Base-by-base conservation (phyloP, 2,329 filamentous ascomycete species). In the Colletotrichum neosansevieriae region DNA sequence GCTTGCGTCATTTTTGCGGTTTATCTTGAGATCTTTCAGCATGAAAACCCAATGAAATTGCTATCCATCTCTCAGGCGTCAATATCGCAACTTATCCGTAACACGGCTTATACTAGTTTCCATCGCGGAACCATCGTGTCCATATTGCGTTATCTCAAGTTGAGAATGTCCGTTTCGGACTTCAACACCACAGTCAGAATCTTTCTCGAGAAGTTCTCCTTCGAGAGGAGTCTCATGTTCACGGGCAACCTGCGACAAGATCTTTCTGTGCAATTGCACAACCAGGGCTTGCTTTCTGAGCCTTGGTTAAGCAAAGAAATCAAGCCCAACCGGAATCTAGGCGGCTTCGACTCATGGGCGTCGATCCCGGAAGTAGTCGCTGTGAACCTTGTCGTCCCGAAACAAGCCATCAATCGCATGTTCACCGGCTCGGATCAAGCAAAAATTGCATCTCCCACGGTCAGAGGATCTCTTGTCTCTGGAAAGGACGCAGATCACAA, bases 1-100 rank as follows among this genome's bases (percentile, higher is more conserved):
- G 79, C 79, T 2, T 70, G 70, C 3, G 69, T 82, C 10, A 69
- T 86, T 2, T 80, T 82, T 58, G 65, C 76, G 3, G 70, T 85
- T 2, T 86, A 86, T 71, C 70, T 77, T 12, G 72, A 78, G 7
- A 84, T 87, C 79, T 86, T 87, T 53, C 58, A 74, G 19, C 54
- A 75, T 21, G 84, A 85, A 71, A 77, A 81, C 51, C 61, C 71
- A 47, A 68, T 68, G 24, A 70, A 51, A 45, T 38, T 66, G 17
- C 40, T 63, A 51, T 24, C 45, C 49, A 11, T 53, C 11, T 70
- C 69, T 51, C 60, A 47, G 49, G 60, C 65, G 12, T 66, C 36
- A 24, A 40, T 58, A 29, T 42, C 58, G 12, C 63, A 68, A 50
- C 15, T 69, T 12, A 42, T 71, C 38, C 53, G 24, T 1, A 69